Conservation (phyloP, 768 basidiomycete genomes). For the Psilocybe tampanensis region DNA sequence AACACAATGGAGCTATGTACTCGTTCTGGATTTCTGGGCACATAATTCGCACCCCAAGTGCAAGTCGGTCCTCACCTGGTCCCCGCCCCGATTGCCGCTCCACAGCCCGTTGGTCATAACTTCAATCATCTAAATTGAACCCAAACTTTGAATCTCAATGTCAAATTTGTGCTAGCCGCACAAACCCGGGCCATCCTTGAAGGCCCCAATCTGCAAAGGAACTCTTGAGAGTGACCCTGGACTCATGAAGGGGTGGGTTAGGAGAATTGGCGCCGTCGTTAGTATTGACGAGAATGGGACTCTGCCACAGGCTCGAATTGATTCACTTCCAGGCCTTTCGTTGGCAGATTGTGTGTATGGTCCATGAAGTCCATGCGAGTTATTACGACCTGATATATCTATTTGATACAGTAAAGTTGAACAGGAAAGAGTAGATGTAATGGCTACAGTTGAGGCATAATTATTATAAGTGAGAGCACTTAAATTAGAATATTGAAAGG, state of each 20-base stretch:
- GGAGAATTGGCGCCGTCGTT: not conserved
- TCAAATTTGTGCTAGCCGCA: no score
- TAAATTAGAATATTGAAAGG: constrained; percentile 3
- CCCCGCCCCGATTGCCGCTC: no score
- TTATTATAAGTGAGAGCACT: not conserved
- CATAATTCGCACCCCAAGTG: no score
- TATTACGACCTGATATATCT: no score
- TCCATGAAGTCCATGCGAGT: not conserved
- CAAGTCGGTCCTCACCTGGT: no score
- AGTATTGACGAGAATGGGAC: not conserved
- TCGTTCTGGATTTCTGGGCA: no score
- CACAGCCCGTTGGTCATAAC: no score
- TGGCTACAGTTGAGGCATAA: constrained; percentile 22
- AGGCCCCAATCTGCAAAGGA: not conserved
- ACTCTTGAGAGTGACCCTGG: not conserved
- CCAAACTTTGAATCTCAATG: no score
- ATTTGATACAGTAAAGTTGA: no score
- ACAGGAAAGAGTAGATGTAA: constrained; percentile 4
- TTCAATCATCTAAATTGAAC: no score
- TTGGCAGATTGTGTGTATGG: not conserved
- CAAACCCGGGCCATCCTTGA: not conserved
- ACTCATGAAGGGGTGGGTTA: not conserved
- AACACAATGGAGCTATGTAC: no score
- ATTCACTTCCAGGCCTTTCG: not conserved
- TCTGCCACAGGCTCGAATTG: not conserved